Evolutionary conservation across 2,329 filamentous ascomycete genomes (phyloP).

Genomic region (Gyromitra esculenta): DNA sequence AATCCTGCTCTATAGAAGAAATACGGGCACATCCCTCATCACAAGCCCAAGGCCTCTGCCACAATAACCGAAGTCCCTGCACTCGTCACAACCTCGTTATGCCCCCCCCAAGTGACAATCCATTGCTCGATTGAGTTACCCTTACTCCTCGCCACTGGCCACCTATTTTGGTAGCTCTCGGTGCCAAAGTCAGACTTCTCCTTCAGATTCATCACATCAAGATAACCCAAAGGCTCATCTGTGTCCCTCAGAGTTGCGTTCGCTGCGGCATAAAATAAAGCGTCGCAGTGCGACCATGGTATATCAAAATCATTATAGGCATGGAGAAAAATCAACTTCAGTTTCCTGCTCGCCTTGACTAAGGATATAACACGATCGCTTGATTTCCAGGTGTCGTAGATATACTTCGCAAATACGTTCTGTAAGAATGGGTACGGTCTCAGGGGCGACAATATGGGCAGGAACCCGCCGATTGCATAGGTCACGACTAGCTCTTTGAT

Average conservation of each 20-base stretch:
- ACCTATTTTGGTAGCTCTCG: slow-evolving; percentile 55
- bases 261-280: slow-evolving; percentile 70
- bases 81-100: slow-evolving; percentile 53
- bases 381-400: slow-evolving; percentile 86
- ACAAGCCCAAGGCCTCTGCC: slow-evolving; percentile 53
- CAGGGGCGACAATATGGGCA: slow-evolving; percentile 83
- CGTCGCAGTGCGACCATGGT: slow-evolving; percentile 74
- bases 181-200: slow-evolving; percentile 55
- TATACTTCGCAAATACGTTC: slow-evolving; percentile 68
- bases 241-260: slow-evolving; percentile 63
- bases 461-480: slow-evolving; percentile 79
- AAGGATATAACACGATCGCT: slow-evolving; percentile 71
- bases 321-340: slow-evolving; percentile 79
- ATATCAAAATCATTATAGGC: slow-evolving; percentile 85
- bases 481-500: slow-evolving; percentile 76
- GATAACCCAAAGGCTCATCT: slow-evolving; percentile 58
- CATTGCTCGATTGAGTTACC: slow-evolving; percentile 57
- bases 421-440: slow-evolving; percentile 72
- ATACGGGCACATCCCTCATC: neutral
- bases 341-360: slow-evolving; percentile 65
- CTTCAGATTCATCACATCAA: slow-evolving; percentile 55
- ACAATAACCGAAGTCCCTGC: slow-evolving; percentile 53
- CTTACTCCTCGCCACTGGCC: slow-evolving; percentile 54
- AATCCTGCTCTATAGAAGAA: slow-evolving; percentile 12
- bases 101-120: slow-evolving; percentile 57